Conservation (phyloP, 108 stramenopile species). For the Heterococcus sp. region DNA sequence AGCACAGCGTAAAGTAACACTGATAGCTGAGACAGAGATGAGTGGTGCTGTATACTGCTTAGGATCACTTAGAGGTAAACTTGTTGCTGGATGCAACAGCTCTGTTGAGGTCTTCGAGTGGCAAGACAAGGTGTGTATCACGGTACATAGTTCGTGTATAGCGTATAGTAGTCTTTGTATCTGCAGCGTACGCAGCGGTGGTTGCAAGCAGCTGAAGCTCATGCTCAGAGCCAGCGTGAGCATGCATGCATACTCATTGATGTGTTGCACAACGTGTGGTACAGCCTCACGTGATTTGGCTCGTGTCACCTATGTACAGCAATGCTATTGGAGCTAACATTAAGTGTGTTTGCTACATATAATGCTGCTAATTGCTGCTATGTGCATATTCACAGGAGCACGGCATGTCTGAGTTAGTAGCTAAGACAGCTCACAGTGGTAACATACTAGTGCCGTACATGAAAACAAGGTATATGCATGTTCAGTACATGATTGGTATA, state of each 20-base stretch:
- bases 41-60: conserved; percentile 57
- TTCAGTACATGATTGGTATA: conserved; percentile 2
- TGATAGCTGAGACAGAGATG: conserved; percentile 54
- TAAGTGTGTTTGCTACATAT: neutral
- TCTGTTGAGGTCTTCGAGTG: conserved; percentile 40
- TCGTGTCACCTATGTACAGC: too few relatives aligned
- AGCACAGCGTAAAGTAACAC: conserved; percentile 24
- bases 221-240: neutral
- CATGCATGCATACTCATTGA: too few relatives aligned
- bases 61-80: conserved; percentile 44
- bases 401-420: neutral
- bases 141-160: neutral
- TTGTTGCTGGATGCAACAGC: conserved; percentile 61
- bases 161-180: neutral
- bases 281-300: too few relatives aligned
- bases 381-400: neutral
- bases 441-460: conserved; percentile 88
- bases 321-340: too few relatives aligned
- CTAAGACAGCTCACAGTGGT: conserved; percentile 7
- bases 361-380: too few relatives aligned
- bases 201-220: too few relatives aligned
- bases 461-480: conserved; percentile 58
- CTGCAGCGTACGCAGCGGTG: neutral
- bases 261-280: too few relatives aligned
- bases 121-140: conserved; percentile 1